These are phyloP conservation scores for Adansonia gregorii DNA, from an alignment of 441 rosid genomes.

Conservation along the genomic window DNA sequence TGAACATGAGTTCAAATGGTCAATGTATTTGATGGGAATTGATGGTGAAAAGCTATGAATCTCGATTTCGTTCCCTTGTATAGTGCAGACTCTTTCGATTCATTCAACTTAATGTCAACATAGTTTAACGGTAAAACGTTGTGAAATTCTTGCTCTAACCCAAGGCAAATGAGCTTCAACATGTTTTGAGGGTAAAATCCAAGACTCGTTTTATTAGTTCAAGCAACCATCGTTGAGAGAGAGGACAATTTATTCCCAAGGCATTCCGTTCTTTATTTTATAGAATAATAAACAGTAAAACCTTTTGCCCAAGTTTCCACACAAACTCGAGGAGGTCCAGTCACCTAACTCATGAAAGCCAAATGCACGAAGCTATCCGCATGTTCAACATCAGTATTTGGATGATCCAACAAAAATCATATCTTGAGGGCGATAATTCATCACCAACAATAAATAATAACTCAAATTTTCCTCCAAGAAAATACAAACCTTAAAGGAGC, in stretches of 20 bases:
- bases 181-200: too few relatives aligned
- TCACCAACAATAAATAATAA: conserved; percentile 27
- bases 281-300: not conserved
- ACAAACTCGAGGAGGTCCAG: not conserved
- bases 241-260: not conserved
- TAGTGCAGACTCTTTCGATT: too few relatives aligned
- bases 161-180: too few relatives aligned
- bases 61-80: too few relatives aligned
- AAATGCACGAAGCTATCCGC: not conserved
- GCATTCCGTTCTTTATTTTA: not conserved
- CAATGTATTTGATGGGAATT: too few relatives aligned
- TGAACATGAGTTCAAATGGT: too few relatives aligned
- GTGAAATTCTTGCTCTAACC: too few relatives aligned
- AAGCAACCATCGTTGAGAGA: too few relatives aligned
- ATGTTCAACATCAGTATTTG: not conserved
- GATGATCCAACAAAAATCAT: conserved; percentile 23
- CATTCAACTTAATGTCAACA: too few relatives aligned
- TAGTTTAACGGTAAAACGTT: too few relatives aligned
- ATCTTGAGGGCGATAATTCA: conserved; percentile 5
- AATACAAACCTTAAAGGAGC: conserved; percentile 32
- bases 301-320: not conserved
- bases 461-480: conserved; percentile 36
- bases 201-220: too few relatives aligned
- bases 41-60: too few relatives aligned
- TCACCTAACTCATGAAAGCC: not conserved